phyloP scores from a whole-genome alignment of 2,329 filamentous ascomycete genomes.

The Seiridium cupressi region DNA sequence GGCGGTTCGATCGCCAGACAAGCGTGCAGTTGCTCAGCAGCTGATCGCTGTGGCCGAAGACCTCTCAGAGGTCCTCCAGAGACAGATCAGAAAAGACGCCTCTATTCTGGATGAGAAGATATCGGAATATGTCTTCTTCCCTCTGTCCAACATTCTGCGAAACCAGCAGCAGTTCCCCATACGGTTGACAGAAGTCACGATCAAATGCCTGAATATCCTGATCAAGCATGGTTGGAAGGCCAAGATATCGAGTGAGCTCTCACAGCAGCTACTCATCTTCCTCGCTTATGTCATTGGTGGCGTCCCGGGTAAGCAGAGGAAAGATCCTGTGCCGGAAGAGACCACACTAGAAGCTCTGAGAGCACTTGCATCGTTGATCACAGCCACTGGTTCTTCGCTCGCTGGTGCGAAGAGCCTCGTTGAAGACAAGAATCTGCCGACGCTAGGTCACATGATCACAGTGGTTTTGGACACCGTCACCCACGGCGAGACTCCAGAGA shows the following conservation, averaged over 20 bases:
- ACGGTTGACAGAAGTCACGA: conserved; percentile 69
- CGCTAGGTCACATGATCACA: conserved; percentile 79
- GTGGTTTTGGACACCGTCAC: conserved; percentile 73
- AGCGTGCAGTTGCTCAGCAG: conserved; percentile 37
- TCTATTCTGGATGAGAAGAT: conserved; percentile 72
- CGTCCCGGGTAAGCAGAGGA: conserved; percentile 53
- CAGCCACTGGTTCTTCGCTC: conserved; percentile 51
- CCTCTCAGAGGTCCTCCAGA: conserved; percentile 44
- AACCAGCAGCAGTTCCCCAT: conserved; percentile 70
- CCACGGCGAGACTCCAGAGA: conserved; percentile 60
- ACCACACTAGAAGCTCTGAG: conserved; percentile 68
- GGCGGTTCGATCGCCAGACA: conserved; percentile 46
- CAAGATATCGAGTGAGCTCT: conserved; percentile 68
- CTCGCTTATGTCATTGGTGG: conserved; percentile 80
- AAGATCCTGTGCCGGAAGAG: conserved; percentile 64
- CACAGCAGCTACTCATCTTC: conserved; percentile 81
- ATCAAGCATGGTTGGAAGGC: conserved; percentile 77
- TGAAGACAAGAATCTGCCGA: conserved; percentile 64
- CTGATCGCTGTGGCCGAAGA: conserved; percentile 44
- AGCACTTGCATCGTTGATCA: conserved; percentile 67
- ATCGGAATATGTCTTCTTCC: conserved; percentile 94
- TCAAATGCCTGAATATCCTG: conserved; percentile 73
- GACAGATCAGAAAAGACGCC: conserved; percentile 41
- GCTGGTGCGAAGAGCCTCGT: conserved; percentile 48
- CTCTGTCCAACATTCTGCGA: conserved; percentile 82